A percentile compares a stretch with the other conserved stretches of the same genome.
These are phyloP conservation scores for Mrakia blollopis DNA, from an alignment of 768 basidiomycete species.

Conservation along the genomic window DNA sequence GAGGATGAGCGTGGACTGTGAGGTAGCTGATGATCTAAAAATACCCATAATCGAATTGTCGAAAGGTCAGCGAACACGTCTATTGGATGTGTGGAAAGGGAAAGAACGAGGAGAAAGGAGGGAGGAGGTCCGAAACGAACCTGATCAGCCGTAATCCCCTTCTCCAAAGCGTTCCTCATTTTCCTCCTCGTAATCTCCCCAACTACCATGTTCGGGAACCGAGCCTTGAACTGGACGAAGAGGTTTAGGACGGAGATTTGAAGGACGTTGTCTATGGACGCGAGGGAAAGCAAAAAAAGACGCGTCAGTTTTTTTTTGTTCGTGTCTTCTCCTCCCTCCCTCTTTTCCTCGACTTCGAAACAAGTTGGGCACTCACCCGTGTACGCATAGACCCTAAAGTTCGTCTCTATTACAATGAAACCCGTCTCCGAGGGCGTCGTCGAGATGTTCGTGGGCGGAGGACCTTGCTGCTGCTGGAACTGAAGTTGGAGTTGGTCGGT, in stretches of 20 bases:
- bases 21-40: slow-evolving; percentile 89
- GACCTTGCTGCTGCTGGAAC: slow-evolving; percentile 33
- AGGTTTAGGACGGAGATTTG: slow-evolving; percentile 94
- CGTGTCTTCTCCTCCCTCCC: not conserved
- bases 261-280: slow-evolving; percentile 79
- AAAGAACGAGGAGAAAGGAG: not conserved
- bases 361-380: slow-evolving; percentile 57
- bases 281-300: not conserved
- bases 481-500: slow-evolving; percentile 35
- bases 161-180: slow-evolving; percentile 85
- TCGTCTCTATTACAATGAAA: slow-evolving; percentile 94
- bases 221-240: slow-evolving; percentile 84
- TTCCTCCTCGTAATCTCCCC: slow-evolving; percentile 92
- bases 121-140: slow-evolving; percentile 46
- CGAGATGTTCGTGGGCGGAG: slow-evolving; percentile 49
- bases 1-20: slow-evolving; percentile 89
- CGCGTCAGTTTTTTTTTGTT: not conserved
- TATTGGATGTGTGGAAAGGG: not conserved
- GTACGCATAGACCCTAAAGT: slow-evolving; percentile 97
- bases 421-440: slow-evolving; percentile 51
- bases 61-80: not conserved
- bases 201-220: slow-evolving; percentile 95
- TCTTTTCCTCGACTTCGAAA: not conserved
- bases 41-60: too few species aligned
- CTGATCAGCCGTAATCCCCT: slow-evolving; percentile 95